Evolutionary conservation across 108 stramenopile genomes (phyloP), one percentile per base, ranked within the genome.

Genomic region (Pseudonitzschia delicatissima): DNA sequence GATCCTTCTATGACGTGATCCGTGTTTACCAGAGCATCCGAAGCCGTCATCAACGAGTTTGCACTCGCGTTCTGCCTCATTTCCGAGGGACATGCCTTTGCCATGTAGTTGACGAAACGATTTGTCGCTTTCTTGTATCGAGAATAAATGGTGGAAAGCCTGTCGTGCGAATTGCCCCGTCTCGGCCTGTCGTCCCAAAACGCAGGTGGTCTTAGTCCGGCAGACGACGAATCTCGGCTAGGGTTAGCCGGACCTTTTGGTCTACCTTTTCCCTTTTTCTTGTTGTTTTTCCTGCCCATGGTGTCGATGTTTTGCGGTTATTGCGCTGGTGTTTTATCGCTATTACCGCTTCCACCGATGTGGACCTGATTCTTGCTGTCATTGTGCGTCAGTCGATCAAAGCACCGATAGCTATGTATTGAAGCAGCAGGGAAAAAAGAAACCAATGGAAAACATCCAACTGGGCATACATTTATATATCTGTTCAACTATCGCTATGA

Each of bases 121-220:
- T 44, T 20, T 12, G 79, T 81, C 44, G 76, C 79, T 5, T 25
- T 9, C 50, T 81, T 75, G 72, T 81, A 80, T n/a, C 79, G 44
- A 18, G 55, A 45, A 64, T 81, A 81, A 9, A 77, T 31, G 0
- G 72, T 69, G 15, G 27, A 50, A 36, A 60, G 67, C 37, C 67
- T 36, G 7, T 44, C 13, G 9, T 7, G 9, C 5, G n/a, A 9
- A 39, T 39, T 11, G 37, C 8, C 37, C 37, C 11, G 6, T 39
- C 11, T 39, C 37, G 11, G 37, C 37, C 37, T 39, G 37, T 6
- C 8, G 37, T 8, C 11, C 11, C 37, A 11, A 39, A 8, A 8
- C 8, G 37, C 8, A 39, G 37, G 37, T 6, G 37, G 37, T 39
- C 11, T 6, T 11, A 39, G 37, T 11, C 8, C 11, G 6, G 37